Conservation (phyloP, 2,329 filamentous ascomycete genomes). For the Trichoderma guizhouense region DNA sequence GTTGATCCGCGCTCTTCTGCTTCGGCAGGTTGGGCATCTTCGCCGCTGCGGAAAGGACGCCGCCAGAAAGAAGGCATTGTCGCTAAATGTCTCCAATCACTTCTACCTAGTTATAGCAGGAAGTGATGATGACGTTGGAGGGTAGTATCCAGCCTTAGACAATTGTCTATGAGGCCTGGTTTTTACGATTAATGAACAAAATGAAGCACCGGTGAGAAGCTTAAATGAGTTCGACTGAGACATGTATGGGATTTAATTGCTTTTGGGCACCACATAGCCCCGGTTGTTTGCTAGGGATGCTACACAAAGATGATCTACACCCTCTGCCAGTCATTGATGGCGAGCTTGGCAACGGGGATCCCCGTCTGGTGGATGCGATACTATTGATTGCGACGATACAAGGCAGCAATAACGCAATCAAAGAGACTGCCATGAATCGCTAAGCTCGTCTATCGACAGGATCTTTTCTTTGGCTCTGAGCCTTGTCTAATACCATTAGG, state of each 20-base stretch:
- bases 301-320: background rate
- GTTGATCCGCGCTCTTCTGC: constrained; percentile 20
- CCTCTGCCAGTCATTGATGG: background rate
- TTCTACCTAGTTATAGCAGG: background rate
- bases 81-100: background rate
- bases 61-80: constrained; percentile 22
- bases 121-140: background rate
- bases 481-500: background rate
- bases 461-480: background rate
- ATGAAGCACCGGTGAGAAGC: background rate
- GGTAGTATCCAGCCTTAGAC: background rate
- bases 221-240: background rate
- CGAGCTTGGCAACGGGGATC: background rate
- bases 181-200: background rate
- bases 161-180: background rate
- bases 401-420: constrained; percentile 16
- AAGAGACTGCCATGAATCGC: background rate
- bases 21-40: constrained; percentile 11
- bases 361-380: background rate
- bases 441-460: background rate
- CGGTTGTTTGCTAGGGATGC: background rate
- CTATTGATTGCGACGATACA: constrained; percentile 17
- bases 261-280: background rate
- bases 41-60: constrained; percentile 21
- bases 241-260: background rate